Evolutionary conservation across 805 yeast genomes (phyloP), one percentile per base, ranked within the genome.

Genomic region (Saturnispora ahearnii): DNA sequence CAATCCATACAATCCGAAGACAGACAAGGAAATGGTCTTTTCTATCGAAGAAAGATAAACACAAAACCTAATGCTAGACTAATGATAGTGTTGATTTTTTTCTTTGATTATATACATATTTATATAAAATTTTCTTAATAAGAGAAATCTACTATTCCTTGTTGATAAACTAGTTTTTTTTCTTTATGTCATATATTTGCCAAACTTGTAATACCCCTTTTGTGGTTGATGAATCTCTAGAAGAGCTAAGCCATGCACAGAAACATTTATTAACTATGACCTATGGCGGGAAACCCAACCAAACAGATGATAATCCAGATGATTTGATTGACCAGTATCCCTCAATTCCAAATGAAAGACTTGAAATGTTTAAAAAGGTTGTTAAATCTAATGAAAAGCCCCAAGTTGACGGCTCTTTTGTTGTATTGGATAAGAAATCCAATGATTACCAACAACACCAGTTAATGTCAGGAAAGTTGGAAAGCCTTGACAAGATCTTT

Each of bases 1-100:
- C 46, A 76, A 81, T 40, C 93, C 93, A 30, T 87, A 85, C 60
- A 78, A 83, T 61, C 88, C 91, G 15, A 74, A 74, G 58, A 66
- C 62, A n/a, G 82, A 84, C 61, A 72, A 74, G 45, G 69, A 66
- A 44, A 57, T 78, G 33, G 77, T 78, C 42, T 77, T 77, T 53
- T 78, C 78, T 36, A 67, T 78, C 59, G 81, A 77, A 58, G 81
- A 77, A 54, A 62, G 69, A 58, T 68, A 37, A 49, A 11, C 15
- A 28, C 13, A 46, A 29, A 26, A 37, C 12, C 6, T 12, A 12
- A 32, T 18, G 24, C 40, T 41, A 15, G 30, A 22, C 11, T 3
- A 29, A 9, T 41, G 44, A 12, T 41, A 11, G 31, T 24, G 44
- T 10, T 5, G 12, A 36, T 36, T 21, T 22, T 36, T 18, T 42